Base-by-base conservation (phyloP, 176 grass and related monocot species). In the Triticum timopheevii region DNA sequence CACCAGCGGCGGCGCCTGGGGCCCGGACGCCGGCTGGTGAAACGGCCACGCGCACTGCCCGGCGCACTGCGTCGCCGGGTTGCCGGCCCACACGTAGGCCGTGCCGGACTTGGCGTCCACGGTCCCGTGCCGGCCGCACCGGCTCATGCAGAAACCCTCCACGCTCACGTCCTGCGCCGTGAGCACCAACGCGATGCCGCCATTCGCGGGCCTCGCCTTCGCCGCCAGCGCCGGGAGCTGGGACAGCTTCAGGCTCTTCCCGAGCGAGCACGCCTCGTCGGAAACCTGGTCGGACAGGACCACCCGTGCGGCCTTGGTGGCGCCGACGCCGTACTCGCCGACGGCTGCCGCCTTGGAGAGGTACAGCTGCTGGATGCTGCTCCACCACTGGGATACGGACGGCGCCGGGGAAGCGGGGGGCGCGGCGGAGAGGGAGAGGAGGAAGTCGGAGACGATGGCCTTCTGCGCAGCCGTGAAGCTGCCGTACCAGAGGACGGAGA, bases 31-130 rank as follows among this genome's bases (percentile, higher is more conserved):
- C 10, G 94, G 94, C 82, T 91, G 83, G 82, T 94, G 92, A 87
- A 99, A 99, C 64, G 97, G 97, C 97, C 97, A 96, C 75, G 97
- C 90, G 80, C 97, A 99, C 84, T 91, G 90, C 8, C 94, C 97
- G 0, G 92, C 90, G 84, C 94, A 99, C 90, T 99, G 97, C 7
- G 72, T 65, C 36, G 84, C 89, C 25, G 94, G 71, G 89, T 93
- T 91, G 22, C 94, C 94, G 3, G 93, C 87, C 94, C 90, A 90
- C 5, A 86, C 74, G 71, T 93, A 95, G 0, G 83, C 89, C n/a
- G 87, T 58, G 9, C 80, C 85, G 78, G 34, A 61, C 13, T 56
- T 34, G 27, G 68, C 58, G 73, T 66, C 85, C 2, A 59, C 75
- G 4, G 87, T 66, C 4, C 76, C 80, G 76, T 93, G 93, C 25